These are phyloP conservation scores for Selenicereus undatus DNA, from an alignment of 148 eudicot species.

Conservation along the genomic window DNA sequence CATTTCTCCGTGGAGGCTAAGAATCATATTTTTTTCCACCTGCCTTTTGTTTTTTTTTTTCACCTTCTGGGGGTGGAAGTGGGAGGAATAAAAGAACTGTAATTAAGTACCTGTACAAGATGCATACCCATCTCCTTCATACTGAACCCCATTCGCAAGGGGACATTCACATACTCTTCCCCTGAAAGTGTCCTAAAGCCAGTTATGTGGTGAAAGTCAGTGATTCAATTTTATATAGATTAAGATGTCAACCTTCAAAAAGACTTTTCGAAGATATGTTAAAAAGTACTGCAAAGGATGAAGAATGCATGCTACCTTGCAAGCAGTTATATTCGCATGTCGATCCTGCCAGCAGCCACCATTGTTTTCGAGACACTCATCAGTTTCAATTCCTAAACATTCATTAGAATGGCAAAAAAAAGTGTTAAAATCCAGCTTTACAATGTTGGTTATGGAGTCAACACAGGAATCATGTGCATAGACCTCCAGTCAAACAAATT, in stretches of 20 bases:
- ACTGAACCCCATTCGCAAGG: constrained; percentile 71
- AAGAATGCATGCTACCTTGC: constrained; percentile 43
- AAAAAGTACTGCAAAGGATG: neutral
- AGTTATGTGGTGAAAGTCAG: neutral
- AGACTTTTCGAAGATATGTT: neutral
- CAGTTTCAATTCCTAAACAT: constrained; percentile 71
- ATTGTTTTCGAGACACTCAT: constrained; percentile 77
- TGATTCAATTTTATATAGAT: neutral
- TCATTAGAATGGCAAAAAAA: neutral
- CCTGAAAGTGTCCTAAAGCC: constrained; percentile 73
- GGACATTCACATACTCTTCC: constrained; percentile 96
- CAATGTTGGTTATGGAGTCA: too few species aligned
- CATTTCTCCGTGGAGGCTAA: too few species aligned
- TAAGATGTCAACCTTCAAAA: neutral
- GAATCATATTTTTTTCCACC: too few species aligned
- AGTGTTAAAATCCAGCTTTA: too few species aligned
- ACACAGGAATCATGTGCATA: neutral
- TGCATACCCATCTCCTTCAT: constrained; percentile 78
- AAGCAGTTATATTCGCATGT: constrained; percentile 57
- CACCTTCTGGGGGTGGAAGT: too few species aligned
- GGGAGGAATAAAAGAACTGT: too few species aligned
- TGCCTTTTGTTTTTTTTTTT: too few species aligned
- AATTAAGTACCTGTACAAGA: constrained; percentile 61
- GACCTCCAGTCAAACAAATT: constrained; percentile 76
- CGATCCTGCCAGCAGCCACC: constrained; percentile 92